These are phyloP conservation scores for Nepenthes gracilis DNA, from an alignment of 148 eudicot genomes.

Conservation along the genomic window DNA sequence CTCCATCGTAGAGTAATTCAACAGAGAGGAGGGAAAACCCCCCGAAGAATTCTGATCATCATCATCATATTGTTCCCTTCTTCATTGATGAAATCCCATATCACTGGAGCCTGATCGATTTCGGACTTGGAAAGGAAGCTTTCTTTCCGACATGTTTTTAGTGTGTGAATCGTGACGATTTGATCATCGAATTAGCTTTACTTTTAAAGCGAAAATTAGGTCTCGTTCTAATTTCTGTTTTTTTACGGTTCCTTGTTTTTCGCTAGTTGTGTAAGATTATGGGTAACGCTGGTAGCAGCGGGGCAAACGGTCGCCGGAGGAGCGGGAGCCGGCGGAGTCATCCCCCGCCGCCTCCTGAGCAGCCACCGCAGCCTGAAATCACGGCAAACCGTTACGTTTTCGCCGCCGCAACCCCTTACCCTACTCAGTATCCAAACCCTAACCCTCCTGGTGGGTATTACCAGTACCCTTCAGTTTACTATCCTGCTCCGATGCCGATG, in stretches of 20 bases:
- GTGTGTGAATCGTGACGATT: too few species aligned
- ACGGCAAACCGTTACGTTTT: conserved; percentile 52
- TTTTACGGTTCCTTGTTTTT: not conserved
- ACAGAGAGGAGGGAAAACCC: not conserved
- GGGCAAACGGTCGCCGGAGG: conserved; percentile 39
- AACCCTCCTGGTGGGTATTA: conserved; percentile 40
- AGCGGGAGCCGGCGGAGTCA: conserved; percentile 24
- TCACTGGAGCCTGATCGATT: too few species aligned
- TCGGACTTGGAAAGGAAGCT: too few species aligned
- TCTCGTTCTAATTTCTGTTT: not conserved
- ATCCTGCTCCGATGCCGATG: conserved; percentile 42
- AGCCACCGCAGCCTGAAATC: conserved; percentile 37
- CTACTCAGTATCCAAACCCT: conserved; percentile 48
- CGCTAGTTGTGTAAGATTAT: conserved; percentile 8
- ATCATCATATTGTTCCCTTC: too few species aligned
- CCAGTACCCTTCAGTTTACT: conserved; percentile 52
- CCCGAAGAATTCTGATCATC: not conserved
- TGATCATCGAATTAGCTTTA: too few species aligned
- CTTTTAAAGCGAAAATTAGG: not conserved
- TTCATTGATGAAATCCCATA: too few species aligned
- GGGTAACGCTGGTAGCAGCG: conserved; percentile 62
- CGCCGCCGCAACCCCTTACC: conserved; percentile 75
- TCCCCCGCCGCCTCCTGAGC: conserved; percentile 38
- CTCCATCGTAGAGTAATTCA: not conserved
- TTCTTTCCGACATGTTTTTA: too few species aligned